Conservation (phyloP, 192 early-diverging fungal species). For the Pilaira anomala region DNA sequence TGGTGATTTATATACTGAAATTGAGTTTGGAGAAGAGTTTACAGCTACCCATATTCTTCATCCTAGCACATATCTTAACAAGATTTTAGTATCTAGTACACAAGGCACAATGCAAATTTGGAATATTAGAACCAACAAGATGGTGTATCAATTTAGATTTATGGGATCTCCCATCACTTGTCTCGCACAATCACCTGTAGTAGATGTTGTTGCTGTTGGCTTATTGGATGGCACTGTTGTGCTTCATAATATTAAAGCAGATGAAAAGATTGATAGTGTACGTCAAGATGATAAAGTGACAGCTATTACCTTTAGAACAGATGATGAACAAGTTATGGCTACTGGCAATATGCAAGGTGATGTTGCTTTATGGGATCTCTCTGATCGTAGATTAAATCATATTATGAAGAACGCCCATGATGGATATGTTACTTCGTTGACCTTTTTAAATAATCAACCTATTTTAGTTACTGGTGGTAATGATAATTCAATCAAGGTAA, state of each 20-base stretch:
- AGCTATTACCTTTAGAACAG: slow-evolving; percentile 89
- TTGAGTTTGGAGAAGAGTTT: slow-evolving; percentile 75
- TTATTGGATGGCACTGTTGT: slow-evolving; percentile 82
- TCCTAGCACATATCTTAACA: slow-evolving; percentile 97
- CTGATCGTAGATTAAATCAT: slow-evolving; percentile 67
- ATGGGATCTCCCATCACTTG: slow-evolving; percentile 74
- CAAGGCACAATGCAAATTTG: slow-evolving; percentile 91
- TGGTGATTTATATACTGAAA: slow-evolving; percentile 66
- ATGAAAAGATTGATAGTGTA: slow-evolving; percentile 72
- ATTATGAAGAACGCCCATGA: slow-evolving; percentile 87
- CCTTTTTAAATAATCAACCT: slow-evolving; percentile 83
- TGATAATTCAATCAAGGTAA: slow-evolving; percentile 89
- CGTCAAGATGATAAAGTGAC: slow-evolving; percentile 89
- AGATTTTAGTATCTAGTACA: slow-evolving; percentile 81
- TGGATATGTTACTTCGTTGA: slow-evolving; percentile 65
- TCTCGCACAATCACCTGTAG: slow-evolving; percentile 82
- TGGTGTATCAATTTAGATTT: slow-evolving; percentile 79
- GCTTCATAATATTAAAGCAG: slow-evolving; percentile 82
- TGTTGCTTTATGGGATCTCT: slow-evolving; percentile 91
- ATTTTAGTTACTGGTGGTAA: slow-evolving; percentile 81
- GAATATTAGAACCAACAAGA: slow-evolving; percentile 82
- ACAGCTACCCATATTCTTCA: slow-evolving; percentile 76
- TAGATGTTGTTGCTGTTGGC: slow-evolving; percentile 93
- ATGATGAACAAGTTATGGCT: slow-evolving; percentile 86
- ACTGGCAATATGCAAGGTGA: slow-evolving; percentile 85